Evolutionary conservation across 2,329 filamentous ascomycete genomes (phyloP).

Genomic region (Rhinocladiella mackenziei): DNA sequence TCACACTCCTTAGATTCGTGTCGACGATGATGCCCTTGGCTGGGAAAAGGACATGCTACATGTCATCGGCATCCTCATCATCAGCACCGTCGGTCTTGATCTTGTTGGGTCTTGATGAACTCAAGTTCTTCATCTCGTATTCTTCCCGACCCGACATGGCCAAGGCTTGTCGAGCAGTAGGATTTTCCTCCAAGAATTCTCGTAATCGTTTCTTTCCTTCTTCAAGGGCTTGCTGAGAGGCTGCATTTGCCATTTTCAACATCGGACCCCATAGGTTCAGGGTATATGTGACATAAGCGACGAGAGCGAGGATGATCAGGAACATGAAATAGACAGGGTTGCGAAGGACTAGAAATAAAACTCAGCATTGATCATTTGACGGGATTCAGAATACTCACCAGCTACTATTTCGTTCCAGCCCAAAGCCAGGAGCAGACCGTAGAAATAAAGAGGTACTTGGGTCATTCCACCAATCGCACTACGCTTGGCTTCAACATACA

Average conservation of each 20-base stretch:
- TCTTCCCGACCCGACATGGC: constrained; percentile 61
- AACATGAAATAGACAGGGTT: constrained; percentile 93
- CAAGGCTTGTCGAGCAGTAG: constrained; percentile 77
- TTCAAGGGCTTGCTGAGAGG: constrained; percentile 77
- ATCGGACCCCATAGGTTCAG: constrained; percentile 96
- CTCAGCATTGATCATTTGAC: no score
- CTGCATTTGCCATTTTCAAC: constrained; percentile 89
- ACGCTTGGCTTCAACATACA: constrained; percentile 96
- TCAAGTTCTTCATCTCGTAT: constrained; percentile 53
- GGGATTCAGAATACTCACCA: constrained; percentile 58
- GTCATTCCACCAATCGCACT: constrained; percentile 93
- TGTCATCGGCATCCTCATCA: constrained; percentile 21
- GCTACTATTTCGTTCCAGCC: constrained; percentile 99
- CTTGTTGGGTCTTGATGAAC: constrained; percentile 16
- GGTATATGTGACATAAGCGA: constrained; percentile 83
- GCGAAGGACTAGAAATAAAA: constrained; percentile 64
- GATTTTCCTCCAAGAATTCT: constrained; percentile 83
- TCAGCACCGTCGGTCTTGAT: constrained; percentile 20
- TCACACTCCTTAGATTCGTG: no score
- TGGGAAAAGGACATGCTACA: no score
- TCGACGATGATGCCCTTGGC: no score
- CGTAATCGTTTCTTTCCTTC: constrained; percentile 88
- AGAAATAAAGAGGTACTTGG: constrained; percentile 93
- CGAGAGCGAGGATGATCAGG: constrained; percentile 69
- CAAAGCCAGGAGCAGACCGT: constrained; percentile 77